A percentile compares a stretch with the other conserved stretches of the same genome.
These are phyloP conservation scores for Populus trichocarpa DNA, from an alignment of 441 rosid genomes.

Conservation along the genomic window DNA sequence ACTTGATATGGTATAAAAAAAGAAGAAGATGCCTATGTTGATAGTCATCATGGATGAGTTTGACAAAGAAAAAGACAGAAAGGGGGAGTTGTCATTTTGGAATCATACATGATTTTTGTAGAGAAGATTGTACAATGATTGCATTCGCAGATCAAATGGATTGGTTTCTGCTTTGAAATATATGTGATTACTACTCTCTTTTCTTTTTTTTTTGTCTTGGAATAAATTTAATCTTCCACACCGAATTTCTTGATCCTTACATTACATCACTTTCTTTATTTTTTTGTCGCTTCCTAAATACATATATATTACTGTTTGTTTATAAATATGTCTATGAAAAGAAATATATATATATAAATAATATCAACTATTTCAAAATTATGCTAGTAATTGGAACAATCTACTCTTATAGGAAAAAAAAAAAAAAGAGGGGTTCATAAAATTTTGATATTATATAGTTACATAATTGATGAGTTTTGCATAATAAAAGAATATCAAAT, in stretches of 20 bases:
- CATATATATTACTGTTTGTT: too few species aligned
- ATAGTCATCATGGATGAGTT: constrained; percentile 36
- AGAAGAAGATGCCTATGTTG: constrained; percentile 22
- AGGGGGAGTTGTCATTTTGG: constrained; percentile 8
- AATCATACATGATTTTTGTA: constrained; percentile 34
- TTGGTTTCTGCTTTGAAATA: constrained; percentile 8
- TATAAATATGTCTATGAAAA: too few species aligned
- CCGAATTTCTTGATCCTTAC: background rate
- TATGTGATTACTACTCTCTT: background rate
- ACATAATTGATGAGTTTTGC: too few species aligned
- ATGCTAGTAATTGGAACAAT: too few species aligned
- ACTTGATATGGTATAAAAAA: constrained; percentile 29
- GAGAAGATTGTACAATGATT: constrained; percentile 13
- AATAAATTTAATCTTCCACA: background rate
- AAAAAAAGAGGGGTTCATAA: too few species aligned
- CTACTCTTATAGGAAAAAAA: too few species aligned
- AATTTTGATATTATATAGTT: too few species aligned
- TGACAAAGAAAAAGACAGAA: constrained; percentile 6
- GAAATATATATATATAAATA: too few species aligned
- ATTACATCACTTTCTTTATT: background rate
- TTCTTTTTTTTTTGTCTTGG: background rate
- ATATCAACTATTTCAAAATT: too few species aligned
- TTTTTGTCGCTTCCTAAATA: too few species aligned
- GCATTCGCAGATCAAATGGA: constrained; percentile 18
- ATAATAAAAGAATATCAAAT: too few species aligned